phyloP scores from a whole-genome alignment of 164 flowering plant species.

The Kalanchoe fedtschenkoi region DNA sequence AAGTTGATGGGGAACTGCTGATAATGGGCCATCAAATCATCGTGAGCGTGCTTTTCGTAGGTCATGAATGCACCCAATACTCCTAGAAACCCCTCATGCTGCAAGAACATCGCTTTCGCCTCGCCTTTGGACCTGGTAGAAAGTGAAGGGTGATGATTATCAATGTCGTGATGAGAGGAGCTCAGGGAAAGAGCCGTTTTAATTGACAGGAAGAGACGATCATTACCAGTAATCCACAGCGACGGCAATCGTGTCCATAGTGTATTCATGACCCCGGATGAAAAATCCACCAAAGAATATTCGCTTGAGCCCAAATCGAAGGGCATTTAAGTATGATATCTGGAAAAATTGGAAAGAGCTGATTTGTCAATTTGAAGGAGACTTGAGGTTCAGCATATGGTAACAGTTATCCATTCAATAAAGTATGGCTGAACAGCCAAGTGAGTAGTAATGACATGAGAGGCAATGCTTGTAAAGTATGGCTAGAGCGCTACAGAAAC shows the following conservation, averaged over 20 bases:
- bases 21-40: slow-evolving; percentile 16
- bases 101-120: slow-evolving; percentile 58
- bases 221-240: slow-evolving; percentile 61
- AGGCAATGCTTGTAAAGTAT: too few species aligned
- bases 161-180: neutral
- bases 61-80: slow-evolving; percentile 58
- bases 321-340: slow-evolving; percentile 64
- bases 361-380: too few species aligned
- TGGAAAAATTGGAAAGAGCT: slow-evolving; percentile 12
- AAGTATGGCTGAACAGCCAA: too few species aligned
- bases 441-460: too few species aligned
- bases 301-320: slow-evolving; percentile 51
- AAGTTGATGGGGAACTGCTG: slow-evolving; percentile 14
- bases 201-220: neutral
- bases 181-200: too few species aligned
- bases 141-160: neutral
- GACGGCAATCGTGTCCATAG: slow-evolving; percentile 69
- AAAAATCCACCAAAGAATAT: slow-evolving; percentile 72
- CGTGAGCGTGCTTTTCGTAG: slow-evolving; percentile 28
- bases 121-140: slow-evolving; percentile 62
- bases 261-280: slow-evolving; percentile 49
- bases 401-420: too few species aligned
- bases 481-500: too few species aligned
- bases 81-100: slow-evolving; percentile 74
- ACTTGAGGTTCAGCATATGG: too few species aligned